phyloP scores from a whole-genome alignment of 164 flowering plant genomes.

The Tinospora cordifolia region DNA sequence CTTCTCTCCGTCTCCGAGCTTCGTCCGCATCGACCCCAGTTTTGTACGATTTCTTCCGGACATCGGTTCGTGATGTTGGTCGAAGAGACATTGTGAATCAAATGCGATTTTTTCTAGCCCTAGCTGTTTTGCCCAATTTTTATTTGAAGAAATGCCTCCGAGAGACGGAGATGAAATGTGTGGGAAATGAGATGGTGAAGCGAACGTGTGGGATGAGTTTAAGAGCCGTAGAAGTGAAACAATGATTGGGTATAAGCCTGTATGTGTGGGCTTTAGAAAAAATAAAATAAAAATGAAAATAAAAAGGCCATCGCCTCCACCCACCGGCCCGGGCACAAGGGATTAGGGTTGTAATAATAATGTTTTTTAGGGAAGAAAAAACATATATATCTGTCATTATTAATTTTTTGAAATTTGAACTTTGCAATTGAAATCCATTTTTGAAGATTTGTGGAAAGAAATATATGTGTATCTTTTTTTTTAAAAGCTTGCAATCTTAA shows the following conservation, averaged over 20 bases:
- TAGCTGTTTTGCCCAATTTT: neutral
- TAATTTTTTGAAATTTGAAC: too few relatives aligned
- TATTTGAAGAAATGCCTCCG: neutral
- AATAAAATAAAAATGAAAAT: neutral
- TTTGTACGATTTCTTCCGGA: conserved; percentile 67
- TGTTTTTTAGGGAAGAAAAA: too few relatives aligned
- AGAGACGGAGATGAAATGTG: neutral
- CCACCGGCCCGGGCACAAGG: neutral
- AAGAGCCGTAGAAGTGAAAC: neutral
- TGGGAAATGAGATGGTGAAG: neutral
- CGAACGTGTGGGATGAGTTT: neutral
- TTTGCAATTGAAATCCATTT: too few relatives aligned
- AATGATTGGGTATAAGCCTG: neutral
- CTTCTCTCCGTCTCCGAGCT: conserved; percentile 73
- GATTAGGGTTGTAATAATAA: neutral
- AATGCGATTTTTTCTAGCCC: neutral
- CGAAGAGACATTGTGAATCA: conserved; percentile 41
- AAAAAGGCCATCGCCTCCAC: neutral
- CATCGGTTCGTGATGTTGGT: conserved; percentile 56
- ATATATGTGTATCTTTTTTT: too few relatives aligned
- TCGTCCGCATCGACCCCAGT: conserved; percentile 73
- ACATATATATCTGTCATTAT: too few relatives aligned
- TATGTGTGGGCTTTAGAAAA: neutral
- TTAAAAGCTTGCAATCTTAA: too few relatives aligned
- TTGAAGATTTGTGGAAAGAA: too few relatives aligned